Evolutionary conservation across 805 yeast species (phyloP), one percentile per base, ranked within the genome.

Genomic region (Yamadazyma akitaensis): DNA sequence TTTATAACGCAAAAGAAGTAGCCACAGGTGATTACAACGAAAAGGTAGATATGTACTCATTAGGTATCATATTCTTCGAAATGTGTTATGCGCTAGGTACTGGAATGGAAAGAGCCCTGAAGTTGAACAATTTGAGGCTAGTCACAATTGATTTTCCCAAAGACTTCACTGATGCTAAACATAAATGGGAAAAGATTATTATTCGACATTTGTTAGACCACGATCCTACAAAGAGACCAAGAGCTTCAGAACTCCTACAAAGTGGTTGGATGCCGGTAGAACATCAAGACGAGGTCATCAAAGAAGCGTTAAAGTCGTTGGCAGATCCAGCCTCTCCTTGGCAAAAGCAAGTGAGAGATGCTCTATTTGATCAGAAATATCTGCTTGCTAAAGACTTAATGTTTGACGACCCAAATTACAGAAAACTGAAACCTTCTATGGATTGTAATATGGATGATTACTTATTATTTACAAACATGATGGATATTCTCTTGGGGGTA

Each of bases 41-140:
- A 53, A 94, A 94, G 55, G 96, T 94, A 33, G 99, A 94, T 62
- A 84, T 94, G 86, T 94, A 90, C 62, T 90, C 99, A 0, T 67
- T 94, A 35, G 99, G 99, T 2, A 81, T 94, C 31, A 94, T 94
- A 1, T 89, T 94, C 60, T 94, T 94, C 62, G 99, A 94, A 61
- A 94, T 94, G 99, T 79, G 89, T 25, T 89, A 83, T 61, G 75
- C 84, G 1, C 74, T 92, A 56, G 73, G 75, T n/a, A 94, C 99
- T 0, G 91, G 89, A 1, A 94, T 94, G 97, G 99, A 94, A 62
- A 75, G 99, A 43, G 89, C 85, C 10, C 74, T 76, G 40, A 87
- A 82, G 7, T 66, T 94, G n/a, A 77, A 81, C 49, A 72, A 77
- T 19, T 64, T 92, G 44, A 72, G 99, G 46, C 61, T 73, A 1